These are phyloP conservation scores for Comarum palustre DNA, from an alignment of 306 rosid species.

Conservation along the genomic window DNA sequence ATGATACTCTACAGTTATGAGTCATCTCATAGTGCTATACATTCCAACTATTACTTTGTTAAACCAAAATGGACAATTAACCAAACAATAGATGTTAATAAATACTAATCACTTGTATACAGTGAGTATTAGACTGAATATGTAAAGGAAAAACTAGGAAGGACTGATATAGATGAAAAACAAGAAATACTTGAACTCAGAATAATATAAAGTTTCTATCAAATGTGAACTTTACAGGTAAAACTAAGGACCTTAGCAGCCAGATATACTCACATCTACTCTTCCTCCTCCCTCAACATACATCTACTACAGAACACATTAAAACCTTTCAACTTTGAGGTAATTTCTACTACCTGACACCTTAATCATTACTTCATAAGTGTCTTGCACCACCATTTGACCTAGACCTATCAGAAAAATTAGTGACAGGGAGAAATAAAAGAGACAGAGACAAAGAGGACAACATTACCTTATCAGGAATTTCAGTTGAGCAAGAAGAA, in stretches of 20 bases:
- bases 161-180: background rate
- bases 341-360: background rate
- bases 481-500: constrained; percentile 29
- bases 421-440: background rate
- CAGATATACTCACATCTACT: background rate
- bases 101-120: background rate
- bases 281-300: constrained; percentile 1
- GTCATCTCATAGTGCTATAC: background rate
- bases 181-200: background rate
- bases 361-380: background rate
- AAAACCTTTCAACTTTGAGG: background rate
- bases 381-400: background rate
- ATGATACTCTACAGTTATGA: background rate
- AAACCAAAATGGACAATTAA: background rate
- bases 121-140: background rate
- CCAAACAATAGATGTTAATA: background rate
- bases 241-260: background rate
- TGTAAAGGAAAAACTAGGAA: background rate
- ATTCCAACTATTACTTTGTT: background rate
- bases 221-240: background rate
- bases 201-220: background rate
- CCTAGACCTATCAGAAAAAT: background rate
- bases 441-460: background rate
- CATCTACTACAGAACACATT: background rate
- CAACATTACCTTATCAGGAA: constrained; percentile 35